Conservation (phyloP, 2,329 filamentous ascomycete species). For the Macrophomina phaseolina region DNA sequence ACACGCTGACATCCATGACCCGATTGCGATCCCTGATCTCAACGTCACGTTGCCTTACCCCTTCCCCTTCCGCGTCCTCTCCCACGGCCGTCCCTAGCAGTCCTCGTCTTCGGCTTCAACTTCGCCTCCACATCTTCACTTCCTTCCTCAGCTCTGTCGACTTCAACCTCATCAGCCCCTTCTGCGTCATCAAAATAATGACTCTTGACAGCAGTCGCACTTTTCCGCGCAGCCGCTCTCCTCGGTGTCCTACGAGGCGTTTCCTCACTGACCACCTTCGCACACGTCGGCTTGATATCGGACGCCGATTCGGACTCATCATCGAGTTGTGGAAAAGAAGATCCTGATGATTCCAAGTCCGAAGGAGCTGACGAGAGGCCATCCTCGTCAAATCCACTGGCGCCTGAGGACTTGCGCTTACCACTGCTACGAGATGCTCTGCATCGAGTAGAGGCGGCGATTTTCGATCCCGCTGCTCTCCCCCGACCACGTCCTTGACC, state of each 20-base stretch:
- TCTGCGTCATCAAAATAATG: conserved; percentile 27
- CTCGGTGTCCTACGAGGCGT: conserved; percentile 9
- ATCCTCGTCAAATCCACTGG: background rate
- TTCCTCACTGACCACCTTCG: background rate
- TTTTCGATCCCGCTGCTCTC: conserved; percentile 23
- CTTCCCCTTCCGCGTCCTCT: conserved; percentile 21
- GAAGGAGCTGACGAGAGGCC: background rate
- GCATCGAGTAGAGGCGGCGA: background rate
- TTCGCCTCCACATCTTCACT: background rate
- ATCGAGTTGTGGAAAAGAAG: background rate
- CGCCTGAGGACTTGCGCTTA: background rate
- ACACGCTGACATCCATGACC: too few relatives aligned
- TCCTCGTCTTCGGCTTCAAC: background rate
- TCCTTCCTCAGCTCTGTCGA: background rate
- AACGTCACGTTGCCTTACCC: background rate
- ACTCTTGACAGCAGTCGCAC: conserved; percentile 28
- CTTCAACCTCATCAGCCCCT: background rate
- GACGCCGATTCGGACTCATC: background rate
- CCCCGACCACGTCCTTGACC: conserved; percentile 31
- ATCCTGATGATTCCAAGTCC: background rate
- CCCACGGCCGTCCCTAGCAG: background rate
- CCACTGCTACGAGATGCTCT: background rate
- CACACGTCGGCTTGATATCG: background rate
- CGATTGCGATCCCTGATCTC: background rate
- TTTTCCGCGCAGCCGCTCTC: conserved; percentile 28